Base-by-base conservation (phyloP, 768 basidiomycete species). In the Phlebiopsis flavidoalba region DNA sequence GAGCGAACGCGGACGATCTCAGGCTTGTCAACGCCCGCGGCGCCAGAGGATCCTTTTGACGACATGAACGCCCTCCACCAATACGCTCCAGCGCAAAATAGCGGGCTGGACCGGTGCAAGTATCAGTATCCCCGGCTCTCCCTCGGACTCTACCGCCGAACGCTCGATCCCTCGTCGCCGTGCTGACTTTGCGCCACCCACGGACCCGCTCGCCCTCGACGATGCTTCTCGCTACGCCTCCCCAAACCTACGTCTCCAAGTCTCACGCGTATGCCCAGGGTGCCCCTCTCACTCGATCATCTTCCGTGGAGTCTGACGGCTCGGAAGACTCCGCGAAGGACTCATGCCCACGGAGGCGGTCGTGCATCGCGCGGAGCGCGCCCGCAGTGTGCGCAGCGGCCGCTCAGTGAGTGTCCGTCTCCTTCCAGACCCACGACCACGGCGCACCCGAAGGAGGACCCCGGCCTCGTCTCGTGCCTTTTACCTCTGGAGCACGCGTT, bases 381-480 rank as follows among this genome's bases (percentile, higher is more conserved):
- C 80, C n/a, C 77, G 73, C 45, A 86, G 85, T 60, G 75, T 84
- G 31, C 74, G 79, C 26, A 83, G 82, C 61, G 62, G 35, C 5
- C 33, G 59, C 24, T 51, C 48, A 31, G 37, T 17, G 24, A 80
- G 79, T 54, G 74, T 70, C n/a, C 6, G 72, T 63, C 72, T 69
- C 26, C 37, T 77, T 47, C 79, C 80, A 17, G 19, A 49, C 61
- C 4, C 61, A 19, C 31, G 50, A 40, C 69, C 67, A 10, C 65
- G 64, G 64, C 50, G 14, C 67, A 64, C 6, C 52, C 5, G 40
- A 36, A 15, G 33, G 15, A 17, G 31, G 12, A 40, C 69, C 76
- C 14, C 80, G 81, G 14, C 86, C 88, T 36, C 81, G 87, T 35
- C 71, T 91, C 33, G 86, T 89, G 36, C 88, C 86, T 26, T 90